Conservation (phyloP, 2,329 filamentous ascomycete genomes). For the Chaetomiaceae sp. region DNA sequence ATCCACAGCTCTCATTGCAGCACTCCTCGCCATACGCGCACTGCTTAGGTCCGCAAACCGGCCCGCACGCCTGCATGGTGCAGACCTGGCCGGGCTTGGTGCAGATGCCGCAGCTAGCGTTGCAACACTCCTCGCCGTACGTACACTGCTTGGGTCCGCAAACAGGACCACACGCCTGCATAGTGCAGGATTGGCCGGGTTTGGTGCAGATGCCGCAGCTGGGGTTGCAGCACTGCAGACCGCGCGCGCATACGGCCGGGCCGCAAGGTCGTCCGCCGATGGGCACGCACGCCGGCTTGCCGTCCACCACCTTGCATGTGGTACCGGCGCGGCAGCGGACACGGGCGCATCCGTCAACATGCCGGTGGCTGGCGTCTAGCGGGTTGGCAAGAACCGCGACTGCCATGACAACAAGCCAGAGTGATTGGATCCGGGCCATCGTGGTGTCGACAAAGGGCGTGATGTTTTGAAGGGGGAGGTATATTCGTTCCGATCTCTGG, state of each 20-base stretch:
- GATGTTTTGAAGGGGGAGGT: no score
- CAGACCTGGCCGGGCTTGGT: neutral
- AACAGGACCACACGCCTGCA: neutral
- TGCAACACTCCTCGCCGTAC: neutral
- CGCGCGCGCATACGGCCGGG: neutral
- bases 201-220: neutral
- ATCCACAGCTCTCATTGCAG: neutral
- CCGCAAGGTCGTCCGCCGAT: neutral
- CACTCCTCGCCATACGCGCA: neutral
- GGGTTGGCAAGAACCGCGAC: no score
- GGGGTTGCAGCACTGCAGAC: neutral
- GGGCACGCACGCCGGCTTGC: no score
- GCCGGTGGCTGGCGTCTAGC: no score
- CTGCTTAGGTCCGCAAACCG: neutral
- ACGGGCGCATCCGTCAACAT: no score
- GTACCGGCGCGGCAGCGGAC: no score
- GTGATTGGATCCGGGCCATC: no score
- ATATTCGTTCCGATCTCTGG: no score
- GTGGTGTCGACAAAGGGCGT: no score
- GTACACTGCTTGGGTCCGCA: neutral
- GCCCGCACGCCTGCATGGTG: neutral
- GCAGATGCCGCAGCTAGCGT: neutral
- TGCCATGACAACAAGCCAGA: no score
- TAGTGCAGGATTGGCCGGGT: neutral
- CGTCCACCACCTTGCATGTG: no score